Conservation (phyloP, 1,284 basidiomycete species). For the Coniophora puteana region DNA sequence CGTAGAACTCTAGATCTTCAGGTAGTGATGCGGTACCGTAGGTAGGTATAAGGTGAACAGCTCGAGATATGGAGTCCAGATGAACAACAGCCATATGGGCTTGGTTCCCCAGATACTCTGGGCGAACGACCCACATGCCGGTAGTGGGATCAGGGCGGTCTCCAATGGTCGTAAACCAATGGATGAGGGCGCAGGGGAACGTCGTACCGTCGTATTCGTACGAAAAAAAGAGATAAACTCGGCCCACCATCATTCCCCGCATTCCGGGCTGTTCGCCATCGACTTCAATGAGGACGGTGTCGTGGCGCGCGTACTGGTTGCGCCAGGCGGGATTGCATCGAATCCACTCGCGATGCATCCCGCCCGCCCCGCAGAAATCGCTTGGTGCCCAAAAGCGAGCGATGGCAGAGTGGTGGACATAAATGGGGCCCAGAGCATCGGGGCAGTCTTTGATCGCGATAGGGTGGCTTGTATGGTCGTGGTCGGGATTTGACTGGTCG, state of each 20-base stretch:
- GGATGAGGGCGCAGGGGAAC: constrained; percentile 11
- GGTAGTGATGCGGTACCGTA: not conserved
- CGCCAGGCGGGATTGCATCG: constrained; percentile 12
- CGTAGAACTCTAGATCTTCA: not conserved
- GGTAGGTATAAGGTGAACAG: constrained; percentile 3
- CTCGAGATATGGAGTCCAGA: not conserved
- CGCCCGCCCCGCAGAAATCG: constrained; percentile 16
- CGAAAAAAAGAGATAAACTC: constrained; percentile 13
- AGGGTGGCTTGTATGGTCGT: too few relatives aligned
- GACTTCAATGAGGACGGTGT: constrained; percentile 19
- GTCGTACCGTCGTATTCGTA: not conserved
- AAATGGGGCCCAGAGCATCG: not conserved
- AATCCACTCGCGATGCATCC: constrained; percentile 23
- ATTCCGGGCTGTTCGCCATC: constrained; percentile 12
- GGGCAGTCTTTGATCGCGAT: too few relatives aligned
- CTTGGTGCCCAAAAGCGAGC: constrained; percentile 22
- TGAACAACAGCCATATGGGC: constrained; percentile 4
- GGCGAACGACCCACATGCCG: constrained; percentile 12
- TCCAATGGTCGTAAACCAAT: constrained; percentile 9
- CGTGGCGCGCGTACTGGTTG: constrained; percentile 12
- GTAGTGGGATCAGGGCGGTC: constrained; percentile 5
- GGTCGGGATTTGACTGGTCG: constrained; percentile 13
- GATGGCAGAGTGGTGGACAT: constrained; percentile 11
- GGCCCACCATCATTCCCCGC: constrained; percentile 15
- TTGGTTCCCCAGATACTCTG: not conserved